These are phyloP conservation scores for Botrytis deweyae DNA, from an alignment of 2,329 filamentous ascomycete genomes.

Conservation along the genomic window DNA sequence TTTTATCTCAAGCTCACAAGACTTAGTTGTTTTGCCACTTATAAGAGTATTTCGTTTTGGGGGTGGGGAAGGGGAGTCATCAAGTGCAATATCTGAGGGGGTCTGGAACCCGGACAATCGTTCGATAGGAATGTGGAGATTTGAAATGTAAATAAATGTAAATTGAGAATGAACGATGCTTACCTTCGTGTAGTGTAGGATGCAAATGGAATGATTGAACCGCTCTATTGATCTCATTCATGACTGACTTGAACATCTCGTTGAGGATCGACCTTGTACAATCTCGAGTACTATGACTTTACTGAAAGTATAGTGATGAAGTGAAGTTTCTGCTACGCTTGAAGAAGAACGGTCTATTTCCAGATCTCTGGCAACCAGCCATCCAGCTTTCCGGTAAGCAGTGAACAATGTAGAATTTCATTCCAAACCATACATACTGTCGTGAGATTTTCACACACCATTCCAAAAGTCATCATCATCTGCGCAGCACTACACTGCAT, in stretches of 20 bases:
- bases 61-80: background rate
- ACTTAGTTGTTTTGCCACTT: background rate
- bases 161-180: background rate
- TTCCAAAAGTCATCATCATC: background rate
- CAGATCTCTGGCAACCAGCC: background rate
- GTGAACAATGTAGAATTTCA: background rate
- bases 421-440: background rate
- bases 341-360: background rate
- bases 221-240: background rate
- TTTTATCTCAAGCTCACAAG: background rate
- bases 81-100: background rate
- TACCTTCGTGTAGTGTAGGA: background rate
- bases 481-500: background rate
- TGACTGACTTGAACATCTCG: background rate
- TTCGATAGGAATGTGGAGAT: background rate
- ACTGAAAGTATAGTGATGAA: background rate
- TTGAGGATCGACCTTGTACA: background rate
- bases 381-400: background rate
- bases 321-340: background rate
- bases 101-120: background rate
- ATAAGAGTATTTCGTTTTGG: background rate
- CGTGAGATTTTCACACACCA: background rate
- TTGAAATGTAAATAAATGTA: background rate
- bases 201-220: background rate
- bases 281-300: background rate